Conservation (phyloP, 495 filamentous ascomycete species). For the Hypoxylon crocopeplum region DNA sequence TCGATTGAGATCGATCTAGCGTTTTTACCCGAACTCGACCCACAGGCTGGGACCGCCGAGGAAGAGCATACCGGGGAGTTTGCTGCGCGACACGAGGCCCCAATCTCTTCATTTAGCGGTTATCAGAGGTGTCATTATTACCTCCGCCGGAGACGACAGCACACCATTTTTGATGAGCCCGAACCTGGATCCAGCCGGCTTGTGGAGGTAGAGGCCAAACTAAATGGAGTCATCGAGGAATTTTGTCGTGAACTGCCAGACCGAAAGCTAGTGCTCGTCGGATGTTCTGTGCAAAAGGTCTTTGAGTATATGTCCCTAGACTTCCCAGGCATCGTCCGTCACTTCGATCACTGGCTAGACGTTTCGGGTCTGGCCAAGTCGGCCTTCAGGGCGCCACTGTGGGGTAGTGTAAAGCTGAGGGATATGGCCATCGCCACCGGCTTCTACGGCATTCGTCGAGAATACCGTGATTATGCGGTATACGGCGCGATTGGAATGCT, state of each 20-base stretch:
- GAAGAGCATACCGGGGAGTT: not conserved
- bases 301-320: constrained; percentile 1
- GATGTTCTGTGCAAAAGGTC: not conserved
- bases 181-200: not conserved
- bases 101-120: not conserved
- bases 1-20: not conserved
- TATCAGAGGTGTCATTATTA: no score
- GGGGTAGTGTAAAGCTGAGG: not conserved
- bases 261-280: not conserved
- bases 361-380: not conserved
- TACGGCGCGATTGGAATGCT: constrained; percentile 6
- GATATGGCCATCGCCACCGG: no score
- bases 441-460: no score
- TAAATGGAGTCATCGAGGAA: not conserved
- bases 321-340: not conserved
- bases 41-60: not conserved
- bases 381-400: not conserved
- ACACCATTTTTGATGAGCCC: no score
- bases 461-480: no score
- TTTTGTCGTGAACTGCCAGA: not conserved
- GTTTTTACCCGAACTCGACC: constrained; percentile 5
- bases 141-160: no score
- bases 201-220: not conserved
- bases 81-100: not conserved
- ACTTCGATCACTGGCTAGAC: constrained; percentile 14